Evolutionary conservation across 2,329 filamentous ascomycete genomes (phyloP), one percentile per base, ranked within the genome.

Genomic region (Ambrosiella beaveri): DNA sequence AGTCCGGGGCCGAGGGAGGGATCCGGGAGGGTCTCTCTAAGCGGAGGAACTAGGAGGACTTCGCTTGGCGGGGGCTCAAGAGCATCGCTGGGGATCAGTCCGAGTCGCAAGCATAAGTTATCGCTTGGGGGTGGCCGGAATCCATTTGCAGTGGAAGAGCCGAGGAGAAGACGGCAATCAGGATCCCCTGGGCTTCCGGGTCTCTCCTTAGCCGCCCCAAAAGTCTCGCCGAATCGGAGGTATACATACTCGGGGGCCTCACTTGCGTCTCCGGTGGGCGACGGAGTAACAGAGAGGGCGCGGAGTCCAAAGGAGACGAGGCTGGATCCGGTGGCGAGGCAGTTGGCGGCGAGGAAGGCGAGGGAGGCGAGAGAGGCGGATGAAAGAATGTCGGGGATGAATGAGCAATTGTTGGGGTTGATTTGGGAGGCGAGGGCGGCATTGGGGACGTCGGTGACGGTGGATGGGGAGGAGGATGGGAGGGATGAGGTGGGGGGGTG

Each of bases 381-480:
- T 64, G 80, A 83, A 49, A 82, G 85, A 56, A 85, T 97, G 64
- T 82, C 81, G 54, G 80, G 84, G 35, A 82, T 97, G 69, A 94
- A 93, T 66, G 76, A 80, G 53, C 81, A 86, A 64, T 73, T 97
- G 53, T 80, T 86, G 66, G 85, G 84, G 39, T 88, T 98, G 85
- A 94, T 98, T 57, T 77, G 83, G 1, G 85, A 97, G 69, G 93
- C 90, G 0, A 85, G 85, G 64, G 85, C 93, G 68, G 93, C 93
- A 1, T 71, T 98, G 15, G 90, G 84, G 1, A 86, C 85, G 17
- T 85, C 74, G 45, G 74, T 87, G 54, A 82, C 86, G 65, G 75
- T 88, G 49, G 76, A 80, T 44, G 71, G 71, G 35, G 67, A 71
- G 41, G 72, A 74, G 56, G 74, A 71, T 49, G 72, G 74, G 41